Evolutionary conservation across 352 stramenopile species (phyloP).

Genomic region (Pythium biforme): DNA sequence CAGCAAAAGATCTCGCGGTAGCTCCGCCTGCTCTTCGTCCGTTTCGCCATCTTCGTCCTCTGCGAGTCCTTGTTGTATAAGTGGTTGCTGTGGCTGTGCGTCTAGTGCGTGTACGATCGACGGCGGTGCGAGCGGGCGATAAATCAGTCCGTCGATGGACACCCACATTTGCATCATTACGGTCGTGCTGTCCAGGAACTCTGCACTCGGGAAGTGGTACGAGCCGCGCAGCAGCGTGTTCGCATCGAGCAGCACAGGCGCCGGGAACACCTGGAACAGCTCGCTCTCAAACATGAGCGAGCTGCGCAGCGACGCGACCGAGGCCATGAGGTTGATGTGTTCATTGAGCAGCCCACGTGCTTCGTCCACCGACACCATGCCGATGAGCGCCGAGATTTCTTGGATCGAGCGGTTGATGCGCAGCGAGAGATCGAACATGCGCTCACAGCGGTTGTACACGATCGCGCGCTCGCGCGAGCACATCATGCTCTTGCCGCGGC

Average conservation of each 20-base stretch:
- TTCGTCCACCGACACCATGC: conserved; percentile 79
- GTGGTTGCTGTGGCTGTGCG: neutral
- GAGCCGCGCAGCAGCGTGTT: conserved; percentile 73
- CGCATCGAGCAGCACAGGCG: conserved; percentile 73
- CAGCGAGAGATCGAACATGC: conserved; percentile 87
- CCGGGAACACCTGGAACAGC: conserved; percentile 80
- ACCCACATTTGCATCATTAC: conserved; percentile 89
- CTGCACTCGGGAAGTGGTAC: conserved; percentile 43
- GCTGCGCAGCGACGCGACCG: conserved; percentile 64
- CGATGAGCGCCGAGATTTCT: conserved; percentile 82
- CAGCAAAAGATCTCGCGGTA: neutral
- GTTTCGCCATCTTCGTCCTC: neutral
- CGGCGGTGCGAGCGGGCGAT: conserved; percentile 67
- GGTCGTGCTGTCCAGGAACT: conserved; percentile 60
- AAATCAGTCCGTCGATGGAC: conserved; percentile 80
- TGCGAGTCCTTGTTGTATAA: neutral
- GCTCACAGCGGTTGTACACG: conserved; percentile 82
- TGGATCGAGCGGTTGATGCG: conserved; percentile 87
- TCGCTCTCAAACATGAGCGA: conserved; percentile 87
- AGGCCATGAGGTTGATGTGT: conserved; percentile 83
- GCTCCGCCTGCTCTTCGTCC: neutral
- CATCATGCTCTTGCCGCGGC: conserved; percentile 59
- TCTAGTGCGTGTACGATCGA: conserved; percentile 41
- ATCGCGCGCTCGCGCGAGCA: conserved; percentile 73
- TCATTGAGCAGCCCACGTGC: conserved; percentile 75